Evolutionary conservation across 1,284 basidiomycete species (phyloP).

Genomic region (Takashimella koratensis): DNA sequence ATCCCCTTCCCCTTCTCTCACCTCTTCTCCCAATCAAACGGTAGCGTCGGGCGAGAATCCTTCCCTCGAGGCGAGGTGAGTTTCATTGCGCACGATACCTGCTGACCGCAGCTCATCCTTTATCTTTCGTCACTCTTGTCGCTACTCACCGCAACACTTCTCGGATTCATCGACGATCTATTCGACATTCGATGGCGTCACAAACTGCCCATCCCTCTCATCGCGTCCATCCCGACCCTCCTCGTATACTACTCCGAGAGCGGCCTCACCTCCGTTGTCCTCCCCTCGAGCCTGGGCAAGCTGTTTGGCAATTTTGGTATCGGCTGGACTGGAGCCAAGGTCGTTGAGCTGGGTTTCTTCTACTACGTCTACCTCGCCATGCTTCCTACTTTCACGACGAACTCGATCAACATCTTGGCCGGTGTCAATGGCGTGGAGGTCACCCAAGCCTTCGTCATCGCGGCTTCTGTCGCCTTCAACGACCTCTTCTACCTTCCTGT

Average conservation of each 20-base stretch:
- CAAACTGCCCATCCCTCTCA: constrained; percentile 94
- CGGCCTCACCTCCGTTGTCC: constrained; percentile 90
- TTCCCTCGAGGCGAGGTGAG: constrained; percentile 85
- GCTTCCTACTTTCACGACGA: constrained; percentile 93
- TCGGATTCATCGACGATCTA: constrained; percentile 95
- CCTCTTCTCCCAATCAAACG: constrained; percentile 51
- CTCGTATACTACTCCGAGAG: constrained; percentile 94
- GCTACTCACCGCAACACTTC: constrained; percentile 82
- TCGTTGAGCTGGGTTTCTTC: constrained; percentile 83
- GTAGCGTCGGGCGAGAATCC: constrained; percentile 47
- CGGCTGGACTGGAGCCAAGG: constrained; percentile 52
- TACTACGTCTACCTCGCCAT: constrained; percentile 97
- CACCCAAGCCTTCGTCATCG: constrained; percentile 88
- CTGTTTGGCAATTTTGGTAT: constrained; percentile 52
- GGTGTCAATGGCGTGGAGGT: constrained; percentile 97
- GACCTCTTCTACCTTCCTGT: constrained; percentile 83
- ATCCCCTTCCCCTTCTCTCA: constrained; percentile 85
- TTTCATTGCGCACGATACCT: constrained; percentile 11
- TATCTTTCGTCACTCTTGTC: constrained; percentile 91
- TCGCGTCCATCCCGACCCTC: constrained; percentile 88
- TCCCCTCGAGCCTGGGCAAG: constrained; percentile 72
- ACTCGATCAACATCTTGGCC: constrained; percentile 98
- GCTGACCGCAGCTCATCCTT: constrained; percentile 64
- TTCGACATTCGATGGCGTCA: constrained; percentile 99
- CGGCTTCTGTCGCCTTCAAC: constrained; percentile 83